Base-by-base conservation (phyloP, 148 eudicot species). In the Agrostemma githago region DNA sequence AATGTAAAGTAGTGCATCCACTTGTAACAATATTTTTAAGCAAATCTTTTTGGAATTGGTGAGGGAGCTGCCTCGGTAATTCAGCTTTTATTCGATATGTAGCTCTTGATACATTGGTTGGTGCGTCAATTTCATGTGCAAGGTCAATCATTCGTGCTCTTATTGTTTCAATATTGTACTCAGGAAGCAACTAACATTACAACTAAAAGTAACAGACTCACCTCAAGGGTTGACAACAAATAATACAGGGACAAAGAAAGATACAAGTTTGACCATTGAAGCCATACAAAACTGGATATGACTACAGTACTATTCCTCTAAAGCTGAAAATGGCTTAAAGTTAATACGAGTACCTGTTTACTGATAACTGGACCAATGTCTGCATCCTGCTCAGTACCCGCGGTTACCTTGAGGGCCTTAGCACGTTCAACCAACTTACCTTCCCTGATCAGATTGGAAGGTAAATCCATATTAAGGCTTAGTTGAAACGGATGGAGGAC, bases 271-370 rank as follows among this genome's bases (percentile, higher is more conserved):
- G 3, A 51, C 56, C 16, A 51, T 1, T 26, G 34, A 26, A 51
- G 4, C 3, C 11, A 51, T 11, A 51, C 9, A 8, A 48, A 48
- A 8, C 9, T 9, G 12, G 12, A 46, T 46, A 46, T 46, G 10
- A 39, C 46, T 37, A 12, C 19, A 4, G 54, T 43, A 67, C 54
- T 67, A 67, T 43, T 67, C 54, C 19, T 48, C 51, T 42, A 20
- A n/a, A 68, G 3, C 53, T 21, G 21, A 26, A 34, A 16, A 0
- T 4, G 37, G 39, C 54, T 51, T 17, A 39, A 20, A 67, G 38
- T 67, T 20, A 43, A 62, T 72, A 87, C 93, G 90, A 87, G 86
- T 75, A 87, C 93, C 93, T 89, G 86, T 75, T 85, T 86, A 78
- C 81, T 87, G 57, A 85, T 81, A 37, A 78, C 67, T 5, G 93